phyloP scores from a whole-genome alignment of 2,329 filamentous ascomycete species.

The Ceratocystis papillata region DNA sequence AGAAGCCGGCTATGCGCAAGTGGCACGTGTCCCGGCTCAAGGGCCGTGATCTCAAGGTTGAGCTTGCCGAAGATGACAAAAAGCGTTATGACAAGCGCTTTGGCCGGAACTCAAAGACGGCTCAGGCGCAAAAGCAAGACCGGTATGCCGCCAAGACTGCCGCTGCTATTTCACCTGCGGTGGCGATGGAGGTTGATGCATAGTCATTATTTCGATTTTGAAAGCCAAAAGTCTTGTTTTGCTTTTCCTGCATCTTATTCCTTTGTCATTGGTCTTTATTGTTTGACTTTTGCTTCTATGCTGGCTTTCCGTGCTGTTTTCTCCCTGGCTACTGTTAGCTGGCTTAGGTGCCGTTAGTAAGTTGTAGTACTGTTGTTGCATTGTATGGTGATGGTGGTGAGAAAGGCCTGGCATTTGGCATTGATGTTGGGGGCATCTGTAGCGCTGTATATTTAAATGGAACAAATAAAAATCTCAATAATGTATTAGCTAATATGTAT shows the following conservation, averaged over 20 bases:
- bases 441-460: constrained; percentile 11
- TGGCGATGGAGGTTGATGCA: constrained; percentile 34
- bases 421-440: constrained; percentile 5
- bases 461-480: neutral
- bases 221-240: constrained; percentile 7
- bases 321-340: neutral
- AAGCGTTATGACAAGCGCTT: constrained; percentile 89
- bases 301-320: neutral
- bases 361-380: constrained; percentile 13
- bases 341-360: neutral
- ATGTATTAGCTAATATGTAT: neutral
- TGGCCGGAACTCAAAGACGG: constrained; percentile 54
- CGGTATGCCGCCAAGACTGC: constrained; percentile 23
- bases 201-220: neutral
- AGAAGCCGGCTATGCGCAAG: constrained; percentile 50
- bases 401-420: constrained; percentile 9
- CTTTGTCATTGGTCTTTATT: neutral
- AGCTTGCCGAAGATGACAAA: constrained; percentile 86
- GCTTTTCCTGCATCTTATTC: neutral
- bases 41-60: constrained; percentile 71
- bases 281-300: neutral
- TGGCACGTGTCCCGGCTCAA: constrained; percentile 81
- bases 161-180: constrained; percentile 33
- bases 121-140: constrained; percentile 26
- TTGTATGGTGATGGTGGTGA: neutral